Percentiles rank a stretch among this genome's conserved stretches.
phyloP scores from a whole-genome alignment of 352 stramenopile species.

The Phytopythium helicoides region DNA sequence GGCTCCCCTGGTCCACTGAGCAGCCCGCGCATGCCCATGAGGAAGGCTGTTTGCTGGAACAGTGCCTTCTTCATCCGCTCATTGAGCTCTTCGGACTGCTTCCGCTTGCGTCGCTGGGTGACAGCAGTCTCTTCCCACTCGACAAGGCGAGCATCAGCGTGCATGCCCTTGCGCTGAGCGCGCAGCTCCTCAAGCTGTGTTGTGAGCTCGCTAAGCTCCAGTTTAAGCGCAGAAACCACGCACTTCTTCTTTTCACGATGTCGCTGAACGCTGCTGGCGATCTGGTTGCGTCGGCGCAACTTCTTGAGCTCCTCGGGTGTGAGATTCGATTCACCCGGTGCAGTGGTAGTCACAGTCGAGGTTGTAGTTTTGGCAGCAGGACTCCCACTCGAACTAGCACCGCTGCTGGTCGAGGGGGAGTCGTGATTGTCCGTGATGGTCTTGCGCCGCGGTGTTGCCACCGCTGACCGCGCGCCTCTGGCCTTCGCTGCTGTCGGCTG shows the following conservation, averaged over 20 bases:
- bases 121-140: conserved; percentile 58
- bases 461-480: conserved; percentile 1
- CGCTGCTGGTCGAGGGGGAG: background rate
- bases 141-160: conserved; percentile 44
- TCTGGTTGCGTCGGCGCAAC: conserved; percentile 48
- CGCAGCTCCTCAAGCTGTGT: conserved; percentile 36
- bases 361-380: background rate
- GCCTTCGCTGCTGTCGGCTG: conserved; percentile 12
- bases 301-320: conserved; percentile 63
- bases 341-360: background rate
- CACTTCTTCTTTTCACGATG: conserved; percentile 69
- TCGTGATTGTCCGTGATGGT: background rate
- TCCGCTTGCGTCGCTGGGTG: conserved; percentile 58
- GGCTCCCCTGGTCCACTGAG: conserved; percentile 25
- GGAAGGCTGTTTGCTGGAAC: conserved; percentile 63
- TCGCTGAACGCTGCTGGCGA: conserved; percentile 61
- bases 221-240: conserved; percentile 42
- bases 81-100: conserved; percentile 52
- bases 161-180: conserved; percentile 34
- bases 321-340: conserved; percentile 17
- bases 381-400: background rate
- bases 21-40: conserved; percentile 44
- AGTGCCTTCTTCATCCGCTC: conserved; percentile 60
- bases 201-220: conserved; percentile 39
- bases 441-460: background rate